Evolutionary conservation across 2,329 filamentous ascomycete genomes (phyloP).

Genomic region (Scytalidium lignicola): DNA sequence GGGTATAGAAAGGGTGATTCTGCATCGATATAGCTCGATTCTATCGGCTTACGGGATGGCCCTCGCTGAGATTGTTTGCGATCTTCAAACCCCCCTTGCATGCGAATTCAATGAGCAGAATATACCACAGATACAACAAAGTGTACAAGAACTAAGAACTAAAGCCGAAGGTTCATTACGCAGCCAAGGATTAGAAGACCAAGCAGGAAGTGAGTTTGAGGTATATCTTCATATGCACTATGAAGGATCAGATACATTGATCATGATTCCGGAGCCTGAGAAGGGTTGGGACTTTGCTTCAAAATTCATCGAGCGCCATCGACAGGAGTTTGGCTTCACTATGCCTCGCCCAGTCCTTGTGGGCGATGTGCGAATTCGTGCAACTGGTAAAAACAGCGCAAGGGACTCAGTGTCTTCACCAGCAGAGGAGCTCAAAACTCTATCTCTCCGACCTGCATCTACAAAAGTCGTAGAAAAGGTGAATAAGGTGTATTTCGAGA

Average conservation of each 20-base stretch:
- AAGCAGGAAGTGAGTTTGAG: slow-evolving; percentile 73
- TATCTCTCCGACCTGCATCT: too few species aligned
- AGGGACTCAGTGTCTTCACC: too few species aligned
- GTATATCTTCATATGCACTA: slow-evolving; percentile 91
- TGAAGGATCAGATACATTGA: slow-evolving; percentile 76
- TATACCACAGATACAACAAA: slow-evolving; percentile 23
- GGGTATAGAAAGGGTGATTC: slow-evolving; percentile 75
- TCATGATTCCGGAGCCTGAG: slow-evolving; percentile 79
- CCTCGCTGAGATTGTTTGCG: slow-evolving; percentile 86
- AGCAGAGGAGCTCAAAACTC: too few species aligned
- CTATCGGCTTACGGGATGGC: slow-evolving; percentile 90
- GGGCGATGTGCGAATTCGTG: slow-evolving; percentile 78
- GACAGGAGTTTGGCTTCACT: slow-evolving; percentile 86
- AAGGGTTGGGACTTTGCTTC: slow-evolving; percentile 63
- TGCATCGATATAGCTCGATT: slow-evolving; percentile 82
- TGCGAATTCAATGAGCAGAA: slow-evolving; percentile 40
- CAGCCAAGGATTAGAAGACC: slow-evolving; percentile 69
- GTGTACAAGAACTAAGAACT: slow-evolving; percentile 66
- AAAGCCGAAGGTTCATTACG: slow-evolving; percentile 68
- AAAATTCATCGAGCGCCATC: slow-evolving; percentile 78
- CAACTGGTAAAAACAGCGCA: slow-evolving; percentile 61
- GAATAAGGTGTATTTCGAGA: slow-evolving; percentile 54
- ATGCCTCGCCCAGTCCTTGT: slow-evolving; percentile 77
- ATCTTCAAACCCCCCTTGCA: slow-evolving; percentile 69
- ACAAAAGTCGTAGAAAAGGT: too few species aligned